A percentile compares a stretch with the other conserved stretches of the same genome.
phyloP scores from a whole-genome alignment of 1,284 basidiomycete genomes.

The Fomitiporia mediterranea region DNA sequence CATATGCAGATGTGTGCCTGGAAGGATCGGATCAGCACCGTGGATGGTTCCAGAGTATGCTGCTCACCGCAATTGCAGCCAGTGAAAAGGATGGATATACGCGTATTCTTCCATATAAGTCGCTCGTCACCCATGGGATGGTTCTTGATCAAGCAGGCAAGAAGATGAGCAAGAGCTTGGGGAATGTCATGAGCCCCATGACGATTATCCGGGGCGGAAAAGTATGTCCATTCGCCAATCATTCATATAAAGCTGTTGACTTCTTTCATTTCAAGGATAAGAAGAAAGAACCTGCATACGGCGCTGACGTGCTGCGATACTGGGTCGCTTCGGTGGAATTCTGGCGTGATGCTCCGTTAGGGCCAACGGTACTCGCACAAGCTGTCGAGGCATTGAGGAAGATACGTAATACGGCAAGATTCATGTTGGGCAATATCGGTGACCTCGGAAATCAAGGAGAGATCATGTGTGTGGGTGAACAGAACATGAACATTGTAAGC shows the following conservation, averaged over 20 bases:
- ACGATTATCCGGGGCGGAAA: slow-evolving; percentile 75
- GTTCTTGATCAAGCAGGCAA: slow-evolving; percentile 87
- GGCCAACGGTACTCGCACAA: slow-evolving; percentile 74
- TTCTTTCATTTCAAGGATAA: slow-evolving; percentile 43
- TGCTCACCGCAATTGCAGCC: slow-evolving; percentile 65
- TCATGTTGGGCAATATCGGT: slow-evolving; percentile 80
- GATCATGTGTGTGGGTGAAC: slow-evolving; percentile 35
- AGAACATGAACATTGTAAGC: slow-evolving; percentile 62
- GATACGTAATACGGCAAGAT: slow-evolving; percentile 86
- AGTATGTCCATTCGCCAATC: slow-evolving; percentile 42
- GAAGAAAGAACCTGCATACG: slow-evolving; percentile 73
- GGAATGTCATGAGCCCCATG: slow-evolving; percentile 88
- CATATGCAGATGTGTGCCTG: slow-evolving; percentile 82
- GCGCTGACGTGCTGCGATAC: slow-evolving; percentile 82
- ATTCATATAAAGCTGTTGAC: neutral
- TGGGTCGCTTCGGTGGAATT: slow-evolving; percentile 95
- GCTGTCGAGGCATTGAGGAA: slow-evolving; percentile 79
- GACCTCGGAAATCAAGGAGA: slow-evolving; percentile 32
- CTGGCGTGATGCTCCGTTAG: slow-evolving; percentile 84
- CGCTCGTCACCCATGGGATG: slow-evolving; percentile 95
- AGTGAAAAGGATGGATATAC: slow-evolving; percentile 18
- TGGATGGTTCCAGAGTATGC: slow-evolving; percentile 98
- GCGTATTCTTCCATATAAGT: slow-evolving; percentile 59
- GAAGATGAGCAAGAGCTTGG: slow-evolving; percentile 99
- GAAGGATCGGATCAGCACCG: slow-evolving; percentile 98